Conservation (phyloP, 805 yeast genomes). For the Schwanniomyces polymorphus region DNA sequence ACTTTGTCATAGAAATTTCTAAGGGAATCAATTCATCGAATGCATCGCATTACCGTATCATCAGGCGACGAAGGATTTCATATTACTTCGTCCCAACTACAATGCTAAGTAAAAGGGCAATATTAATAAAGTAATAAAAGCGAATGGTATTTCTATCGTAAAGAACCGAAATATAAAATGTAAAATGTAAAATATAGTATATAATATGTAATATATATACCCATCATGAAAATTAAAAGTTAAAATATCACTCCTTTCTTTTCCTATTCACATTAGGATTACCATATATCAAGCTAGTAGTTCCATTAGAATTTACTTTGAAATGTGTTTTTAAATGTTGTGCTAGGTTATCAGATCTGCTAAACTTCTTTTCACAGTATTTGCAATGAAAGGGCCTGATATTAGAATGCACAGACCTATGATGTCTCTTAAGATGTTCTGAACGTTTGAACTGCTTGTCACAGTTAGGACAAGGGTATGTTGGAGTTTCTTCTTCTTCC, state of each 20-base stretch:
- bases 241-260: conserved; percentile 1
- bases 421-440: conserved; percentile 44
- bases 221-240: not conserved
- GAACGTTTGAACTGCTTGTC: conserved; percentile 43
- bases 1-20: no score
- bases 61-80: no score
- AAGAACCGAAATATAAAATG: not conserved
- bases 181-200: not conserved
- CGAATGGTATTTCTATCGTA: not conserved
- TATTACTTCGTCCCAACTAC: no score
- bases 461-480: conserved; percentile 44
- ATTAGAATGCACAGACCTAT: conserved; percentile 44
- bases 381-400: conserved; percentile 46
- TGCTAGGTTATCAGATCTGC: conserved; percentile 63
- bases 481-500: conserved; percentile 18
- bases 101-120: no score
- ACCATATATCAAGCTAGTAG: conserved; percentile 22
- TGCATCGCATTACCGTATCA: no score
- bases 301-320: conserved; percentile 33
- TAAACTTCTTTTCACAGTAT: conserved; percentile 47
- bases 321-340: conserved; percentile 54
- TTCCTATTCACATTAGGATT: conserved; percentile 19
- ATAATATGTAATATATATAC: not conserved
- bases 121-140: no score
- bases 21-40: no score